These are phyloP conservation scores for Solanum pimpinellifolium DNA, from an alignment of 257 asterid species.

Conservation along the genomic window DNA sequence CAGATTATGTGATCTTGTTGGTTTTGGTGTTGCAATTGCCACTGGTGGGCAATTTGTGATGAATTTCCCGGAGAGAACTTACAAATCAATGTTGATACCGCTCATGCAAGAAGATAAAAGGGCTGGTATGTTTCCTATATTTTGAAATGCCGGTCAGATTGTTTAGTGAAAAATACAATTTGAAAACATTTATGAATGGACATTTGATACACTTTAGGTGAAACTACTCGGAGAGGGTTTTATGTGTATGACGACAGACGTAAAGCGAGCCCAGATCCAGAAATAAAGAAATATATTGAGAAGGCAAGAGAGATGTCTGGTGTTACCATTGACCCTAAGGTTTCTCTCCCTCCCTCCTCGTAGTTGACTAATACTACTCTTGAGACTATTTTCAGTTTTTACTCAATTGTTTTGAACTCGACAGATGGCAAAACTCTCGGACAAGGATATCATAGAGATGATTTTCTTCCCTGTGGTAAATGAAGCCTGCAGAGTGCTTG, in stretches of 20 bases:
- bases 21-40: slow-evolving; percentile 91
- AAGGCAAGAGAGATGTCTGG: slow-evolving; percentile 78
- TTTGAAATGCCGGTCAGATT: neutral
- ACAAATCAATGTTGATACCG: slow-evolving; percentile 81
- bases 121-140: slow-evolving; percentile 35
- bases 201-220: slow-evolving; percentile 35
- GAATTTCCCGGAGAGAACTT: slow-evolving; percentile 86
- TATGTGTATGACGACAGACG: slow-evolving; percentile 71
- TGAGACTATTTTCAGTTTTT: neutral
- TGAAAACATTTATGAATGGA: neutral
- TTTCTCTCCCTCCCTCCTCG: slow-evolving; percentile 1
- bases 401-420: neutral
- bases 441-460: slow-evolving; percentile 92
- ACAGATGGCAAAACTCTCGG: slow-evolving; percentile 58
- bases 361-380: neutral
- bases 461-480: slow-evolving; percentile 96
- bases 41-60: slow-evolving; percentile 77
- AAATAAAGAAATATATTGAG: slow-evolving; percentile 66
- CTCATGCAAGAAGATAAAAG: slow-evolving; percentile 94
- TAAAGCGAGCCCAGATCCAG: slow-evolving; percentile 89
- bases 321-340: slow-evolving; percentile 81
- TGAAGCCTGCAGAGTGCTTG: slow-evolving; percentile 93
- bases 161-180: neutral
- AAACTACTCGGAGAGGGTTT: slow-evolving; percentile 74
- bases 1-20: slow-evolving; percentile 95